phyloP scores from a whole-genome alignment of 2,329 filamentous ascomycete species.

The Amesomyces nigricolor region DNA sequence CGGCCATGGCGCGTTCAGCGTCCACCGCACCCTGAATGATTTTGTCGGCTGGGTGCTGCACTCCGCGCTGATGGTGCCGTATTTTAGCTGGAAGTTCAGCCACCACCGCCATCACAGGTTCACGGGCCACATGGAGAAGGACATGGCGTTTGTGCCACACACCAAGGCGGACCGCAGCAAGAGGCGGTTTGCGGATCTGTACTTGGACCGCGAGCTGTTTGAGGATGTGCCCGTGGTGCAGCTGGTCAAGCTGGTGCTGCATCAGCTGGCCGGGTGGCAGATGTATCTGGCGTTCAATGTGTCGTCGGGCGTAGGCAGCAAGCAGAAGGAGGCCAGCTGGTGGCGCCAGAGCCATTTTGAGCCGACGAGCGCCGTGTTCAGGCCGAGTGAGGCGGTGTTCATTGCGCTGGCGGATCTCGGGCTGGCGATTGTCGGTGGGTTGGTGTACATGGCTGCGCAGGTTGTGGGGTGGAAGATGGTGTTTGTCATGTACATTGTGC shows the following conservation, averaged over 20 bases:
- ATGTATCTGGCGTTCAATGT: constrained; percentile 58
- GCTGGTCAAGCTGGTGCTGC: constrained; percentile 49
- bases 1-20: constrained; percentile 64
- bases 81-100: constrained; percentile 67
- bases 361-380: constrained; percentile 56
- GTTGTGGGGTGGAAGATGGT: constrained; percentile 53
- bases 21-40: constrained; percentile 52
- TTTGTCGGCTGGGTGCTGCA: constrained; percentile 59
- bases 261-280: constrained; percentile 62
- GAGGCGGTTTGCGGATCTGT: constrained; percentile 35
- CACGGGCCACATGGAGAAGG: constrained; percentile 62
- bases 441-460: constrained; percentile 47
- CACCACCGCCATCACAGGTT: constrained; percentile 66
- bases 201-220: constrained; percentile 47
- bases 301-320: constrained; percentile 43
- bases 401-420: constrained; percentile 58
- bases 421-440: constrained; percentile 44
- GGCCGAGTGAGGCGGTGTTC: constrained; percentile 48
- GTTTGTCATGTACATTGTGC: constrained; percentile 54
- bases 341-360: constrained; percentile 53
- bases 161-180: constrained; percentile 36
- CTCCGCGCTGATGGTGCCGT: constrained; percentile 61
- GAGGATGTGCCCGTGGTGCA: constrained; percentile 59
- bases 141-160: constrained; percentile 58
- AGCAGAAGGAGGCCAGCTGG: constrained; percentile 41